Evolutionary conservation across 2,329 filamentous ascomycete genomes (phyloP), one percentile per base, ranked within the genome.

Genomic region (Penicillium sp.): DNA sequence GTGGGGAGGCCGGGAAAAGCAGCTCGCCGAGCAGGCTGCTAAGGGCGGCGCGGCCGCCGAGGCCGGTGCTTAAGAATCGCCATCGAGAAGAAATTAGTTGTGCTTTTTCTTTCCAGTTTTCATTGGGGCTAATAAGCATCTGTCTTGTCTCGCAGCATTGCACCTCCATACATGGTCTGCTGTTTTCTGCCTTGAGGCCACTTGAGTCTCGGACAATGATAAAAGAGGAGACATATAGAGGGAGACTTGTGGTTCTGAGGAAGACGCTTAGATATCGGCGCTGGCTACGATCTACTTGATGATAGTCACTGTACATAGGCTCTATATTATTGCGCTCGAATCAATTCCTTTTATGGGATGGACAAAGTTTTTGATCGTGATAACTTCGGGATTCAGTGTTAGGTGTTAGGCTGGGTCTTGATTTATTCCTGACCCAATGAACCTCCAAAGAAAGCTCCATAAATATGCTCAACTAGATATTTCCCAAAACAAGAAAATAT

Each of bases 1-100:
- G 56, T 72, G 68, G 68, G 69, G 69, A 45, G 69, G 69, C 32
- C 69, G 68, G 47, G 69, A 72, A 59, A 64, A 68, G 48, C 40
- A 63, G 52, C 66, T 72, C 45, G 68, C 66, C 21, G 64, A 63
- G n/a, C 52, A 67, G 51, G 65, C 64, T 13, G 54, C 65, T 52
- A 48, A 65, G 55, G 64, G 64, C 46, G 57, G 56, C 28, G 46
- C 55, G 15, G 64, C 57, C 44, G 53, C 64, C 22, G 59, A 67
- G 56, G 63, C 62, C 19, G 58, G 56, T 41, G 58, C 61, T 40
- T 66, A 65, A 57, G 51, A 45, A 43, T 22, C 26, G 15, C 39
- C 38, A 21, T 9, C 4, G 45, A 37, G 24, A 22, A 42, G 40
- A 47, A 45, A 26, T 31, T 48, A 24, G 21, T 37, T 53, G 48